phyloP scores from a whole-genome alignment of 768 basidiomycete genomes.

The Termitomyces sp. region DNA sequence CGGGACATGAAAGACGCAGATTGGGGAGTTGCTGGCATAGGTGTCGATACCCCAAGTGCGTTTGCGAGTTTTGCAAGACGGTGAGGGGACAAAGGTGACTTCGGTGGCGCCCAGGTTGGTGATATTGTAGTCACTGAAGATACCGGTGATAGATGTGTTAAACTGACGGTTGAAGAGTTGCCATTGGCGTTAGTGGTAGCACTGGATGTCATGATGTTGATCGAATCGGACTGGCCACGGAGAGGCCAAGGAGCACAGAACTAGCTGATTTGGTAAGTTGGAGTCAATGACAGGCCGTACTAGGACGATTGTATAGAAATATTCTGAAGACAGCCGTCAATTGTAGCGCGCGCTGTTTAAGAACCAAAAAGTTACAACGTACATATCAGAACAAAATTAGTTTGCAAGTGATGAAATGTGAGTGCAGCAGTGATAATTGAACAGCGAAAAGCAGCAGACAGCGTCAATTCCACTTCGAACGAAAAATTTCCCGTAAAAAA shows the following conservation, averaged over 20 bases:
- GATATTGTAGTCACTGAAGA: slow-evolving; percentile 25
- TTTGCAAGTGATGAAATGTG: neutral
- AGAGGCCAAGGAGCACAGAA: neutral
- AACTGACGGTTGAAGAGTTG: slow-evolving; percentile 17
- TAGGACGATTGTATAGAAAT: slow-evolving; percentile 7
- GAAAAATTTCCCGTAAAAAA: neutral
- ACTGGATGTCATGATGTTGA: slow-evolving; percentile 22
- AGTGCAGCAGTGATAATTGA: neutral
- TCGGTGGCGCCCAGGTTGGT: slow-evolving; percentile 61
- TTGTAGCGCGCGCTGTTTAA: neutral
- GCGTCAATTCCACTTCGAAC: neutral
- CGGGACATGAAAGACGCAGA: slow-evolving; percentile 28
- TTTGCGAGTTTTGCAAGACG: slow-evolving; percentile 82
- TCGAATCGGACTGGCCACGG: neutral
- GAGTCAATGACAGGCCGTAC: neutral
- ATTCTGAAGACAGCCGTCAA: slow-evolving; percentile 6
- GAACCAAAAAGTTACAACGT: neutral
- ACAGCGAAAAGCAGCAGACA: neutral
- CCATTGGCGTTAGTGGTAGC: slow-evolving; percentile 17
- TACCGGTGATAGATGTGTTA: slow-evolving; percentile 20
- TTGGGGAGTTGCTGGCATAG: slow-evolving; percentile 51
- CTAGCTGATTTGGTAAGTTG: neutral
- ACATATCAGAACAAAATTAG: slow-evolving; percentile 7
- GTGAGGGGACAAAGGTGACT: slow-evolving; percentile 69
- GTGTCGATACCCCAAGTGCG: slow-evolving; percentile 77